phyloP scores from a whole-genome alignment of 768 basidiomycete species.

The Sporobolomyces roseus region DNA sequence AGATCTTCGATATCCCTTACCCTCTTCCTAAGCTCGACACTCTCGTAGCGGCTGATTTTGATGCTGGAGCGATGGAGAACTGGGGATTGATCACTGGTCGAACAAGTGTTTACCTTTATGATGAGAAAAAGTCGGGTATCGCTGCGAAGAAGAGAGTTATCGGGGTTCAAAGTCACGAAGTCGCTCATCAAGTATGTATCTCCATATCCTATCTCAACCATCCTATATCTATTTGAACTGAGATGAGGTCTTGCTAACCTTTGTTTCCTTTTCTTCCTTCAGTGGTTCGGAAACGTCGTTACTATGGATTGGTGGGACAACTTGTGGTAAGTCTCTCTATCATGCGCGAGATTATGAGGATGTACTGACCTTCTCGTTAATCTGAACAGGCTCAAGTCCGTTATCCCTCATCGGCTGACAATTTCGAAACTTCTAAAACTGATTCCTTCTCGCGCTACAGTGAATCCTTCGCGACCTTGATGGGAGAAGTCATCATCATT shows the following conservation, averaged over 20 bases:
- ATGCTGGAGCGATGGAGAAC: constrained; percentile 72
- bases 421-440: too few species aligned
- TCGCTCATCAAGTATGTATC: constrained; percentile 53
- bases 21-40: constrained; percentile 94
- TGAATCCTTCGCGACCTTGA: constrained; percentile 51
- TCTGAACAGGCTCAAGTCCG: too few species aligned
- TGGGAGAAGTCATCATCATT: constrained; percentile 82
- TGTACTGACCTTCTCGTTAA: too few species aligned
- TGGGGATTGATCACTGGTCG: constrained; percentile 86
- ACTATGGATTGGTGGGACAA: constrained; percentile 66
- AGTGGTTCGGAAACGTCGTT: constrained; percentile 70
- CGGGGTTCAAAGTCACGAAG: constrained; percentile 74
- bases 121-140: constrained; percentile 69
- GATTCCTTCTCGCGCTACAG: too few species aligned
- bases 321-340: too few species aligned
- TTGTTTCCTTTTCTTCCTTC: constrained; percentile 1
- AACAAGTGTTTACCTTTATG: constrained; percentile 68
- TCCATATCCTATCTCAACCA: too few species aligned
- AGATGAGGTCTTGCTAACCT: too few species aligned
- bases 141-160: constrained; percentile 75
- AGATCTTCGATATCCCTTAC: constrained; percentile 85
- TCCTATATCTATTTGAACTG: too few species aligned
- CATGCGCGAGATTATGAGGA: too few species aligned
- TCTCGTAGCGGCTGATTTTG: constrained; percentile 82
- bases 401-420: too few species aligned